phyloP scores from a whole-genome alignment of 768 basidiomycete species.

The Lactarius hatsudake region DNA sequence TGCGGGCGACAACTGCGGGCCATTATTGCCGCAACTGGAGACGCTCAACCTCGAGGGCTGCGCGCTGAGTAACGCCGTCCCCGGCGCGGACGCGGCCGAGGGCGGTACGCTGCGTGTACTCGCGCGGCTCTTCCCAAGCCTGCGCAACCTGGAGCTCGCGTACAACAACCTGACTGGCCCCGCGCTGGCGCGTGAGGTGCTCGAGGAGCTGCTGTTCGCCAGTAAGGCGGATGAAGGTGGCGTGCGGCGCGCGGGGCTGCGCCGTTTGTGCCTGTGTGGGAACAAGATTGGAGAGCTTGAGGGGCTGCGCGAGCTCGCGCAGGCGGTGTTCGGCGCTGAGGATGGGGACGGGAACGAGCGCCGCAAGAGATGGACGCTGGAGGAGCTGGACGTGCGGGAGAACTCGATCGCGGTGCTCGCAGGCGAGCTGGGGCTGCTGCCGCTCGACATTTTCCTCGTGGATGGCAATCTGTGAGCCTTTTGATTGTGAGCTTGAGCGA shows the following conservation, averaged over 20 bases:
- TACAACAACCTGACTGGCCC: conserved; percentile 64
- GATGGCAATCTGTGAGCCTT: conserved; percentile 76
- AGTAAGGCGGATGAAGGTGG: not conserved
- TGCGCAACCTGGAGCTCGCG: conserved; percentile 70
- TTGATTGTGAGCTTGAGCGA: not conserved
- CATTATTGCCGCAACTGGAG: conserved; percentile 62
- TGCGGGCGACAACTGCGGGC: conserved; percentile 33
- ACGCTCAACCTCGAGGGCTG: conserved; percentile 77
- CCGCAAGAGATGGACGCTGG: conserved; percentile 63
- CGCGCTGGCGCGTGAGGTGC: conserved; percentile 46
- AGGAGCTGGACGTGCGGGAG: conserved; percentile 80
- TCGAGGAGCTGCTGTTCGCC: conserved; percentile 50
- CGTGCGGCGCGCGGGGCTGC: conserved; percentile 48
- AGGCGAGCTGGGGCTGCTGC: conserved; percentile 67
- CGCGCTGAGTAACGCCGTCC: conserved; percentile 55
- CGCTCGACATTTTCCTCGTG: conserved; percentile 77
- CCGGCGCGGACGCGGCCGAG: conserved; percentile 43
- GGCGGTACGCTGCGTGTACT: conserved; percentile 60
- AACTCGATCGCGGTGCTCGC: conserved; percentile 73
- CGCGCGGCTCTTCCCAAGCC: conserved; percentile 63
- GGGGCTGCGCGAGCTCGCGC: conserved; percentile 60
- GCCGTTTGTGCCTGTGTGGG: conserved; percentile 64
- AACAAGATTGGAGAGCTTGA: conserved; percentile 62
- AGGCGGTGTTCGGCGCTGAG: conserved; percentile 46
- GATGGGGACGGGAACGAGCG: conserved; percentile 46